Percentiles rank a stretch among this genome's conserved stretches.
These are phyloP conservation scores for Aspergillus ostianus DNA, from an alignment of 495 filamentous ascomycete genomes.

Conservation along the genomic window DNA sequence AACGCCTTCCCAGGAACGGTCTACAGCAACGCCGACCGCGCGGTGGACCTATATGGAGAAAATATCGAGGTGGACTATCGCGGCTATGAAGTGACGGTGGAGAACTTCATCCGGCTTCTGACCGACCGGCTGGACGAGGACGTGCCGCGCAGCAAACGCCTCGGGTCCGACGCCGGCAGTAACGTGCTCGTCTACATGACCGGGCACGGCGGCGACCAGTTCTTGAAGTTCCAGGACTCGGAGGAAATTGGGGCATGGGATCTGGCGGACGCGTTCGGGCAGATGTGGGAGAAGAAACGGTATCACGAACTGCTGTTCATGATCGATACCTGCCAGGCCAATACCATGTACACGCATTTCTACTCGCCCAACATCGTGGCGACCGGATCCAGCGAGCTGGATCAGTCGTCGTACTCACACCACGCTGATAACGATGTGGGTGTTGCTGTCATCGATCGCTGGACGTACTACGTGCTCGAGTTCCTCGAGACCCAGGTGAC, in stretches of 20 bases:
- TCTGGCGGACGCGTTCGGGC: constrained; percentile 94
- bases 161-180: constrained; percentile 88
- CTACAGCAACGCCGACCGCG: constrained; percentile 96
- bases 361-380: constrained; percentile 97
- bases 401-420: constrained; percentile 93
- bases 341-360: constrained; percentile 97
- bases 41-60: constrained; percentile 93
- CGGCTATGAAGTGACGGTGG: constrained; percentile 97
- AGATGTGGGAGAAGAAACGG: constrained; percentile 99
- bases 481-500: constrained; percentile 90
- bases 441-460: constrained; percentile 96
- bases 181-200: constrained; percentile 99
- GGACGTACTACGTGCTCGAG: constrained; percentile 98
- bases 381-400: constrained; percentile 87
- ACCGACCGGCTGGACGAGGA: constrained; percentile 92
- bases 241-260: constrained; percentile 98
- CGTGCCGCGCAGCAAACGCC: constrained; percentile 87
- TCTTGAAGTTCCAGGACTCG: constrained; percentile 96
- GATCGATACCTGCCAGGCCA: constrained; percentile 99
- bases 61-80: constrained; percentile 99
- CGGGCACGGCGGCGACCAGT: constrained; percentile 97
- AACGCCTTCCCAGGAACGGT: constrained; percentile 97
- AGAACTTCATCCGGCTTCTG: constrained; percentile 94
- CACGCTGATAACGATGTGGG: constrained; percentile 98
- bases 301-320: constrained; percentile 96